Base-by-base conservation (phyloP, 345 rosid species). In the Nasturtium officinale region DNA sequence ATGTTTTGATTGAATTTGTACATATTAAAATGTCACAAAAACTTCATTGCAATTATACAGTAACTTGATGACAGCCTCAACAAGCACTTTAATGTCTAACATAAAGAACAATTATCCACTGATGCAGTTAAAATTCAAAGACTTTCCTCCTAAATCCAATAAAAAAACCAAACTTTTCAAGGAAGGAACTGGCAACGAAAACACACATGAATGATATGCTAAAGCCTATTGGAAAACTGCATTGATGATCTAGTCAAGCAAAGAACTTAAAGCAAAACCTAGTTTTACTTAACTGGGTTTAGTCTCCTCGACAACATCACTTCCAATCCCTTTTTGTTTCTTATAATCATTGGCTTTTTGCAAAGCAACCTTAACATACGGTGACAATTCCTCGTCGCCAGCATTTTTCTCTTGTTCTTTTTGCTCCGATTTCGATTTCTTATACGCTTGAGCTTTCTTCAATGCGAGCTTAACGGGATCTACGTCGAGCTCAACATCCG, bases 381-480 rank as follows among this genome's bases (percentile, higher is more conserved):
- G 80, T 6, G 80, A 69, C 37, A 83, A 68, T 52, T 60, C 69
- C 12, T 77, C 73, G 2, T 65, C 80, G 5, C 26, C 37, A 2
- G 28, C 33, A 42, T 18, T 51, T 59, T 16, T 54, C 54, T 77
- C 46, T 6, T 3, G 11, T 17, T 9, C 40, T 21, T n/a, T 18
- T 51, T 23, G 69, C 69, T 76, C 75, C 1, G 54, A 10, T 55
- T 73, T 74, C 2, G 67, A 55, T 64, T 83, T 81, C 82, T 70
- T 84, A 54, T 86, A 89, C 1, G 85, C 85, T 79, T 79, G 80
- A 0, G 89, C 91, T 80, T 78, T 90, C 80, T 84, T 86, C 61
- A 85, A 84, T 4, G 98, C 91, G n/a, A 88, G 86, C 75, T 85
- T 88, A 4, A 86, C 85, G 5, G 86, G 87, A 72, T 86, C 95